Base-by-base conservation (phyloP, 2,329 filamentous ascomycete genomes). In the Hymenoscyphus linearis region DNA sequence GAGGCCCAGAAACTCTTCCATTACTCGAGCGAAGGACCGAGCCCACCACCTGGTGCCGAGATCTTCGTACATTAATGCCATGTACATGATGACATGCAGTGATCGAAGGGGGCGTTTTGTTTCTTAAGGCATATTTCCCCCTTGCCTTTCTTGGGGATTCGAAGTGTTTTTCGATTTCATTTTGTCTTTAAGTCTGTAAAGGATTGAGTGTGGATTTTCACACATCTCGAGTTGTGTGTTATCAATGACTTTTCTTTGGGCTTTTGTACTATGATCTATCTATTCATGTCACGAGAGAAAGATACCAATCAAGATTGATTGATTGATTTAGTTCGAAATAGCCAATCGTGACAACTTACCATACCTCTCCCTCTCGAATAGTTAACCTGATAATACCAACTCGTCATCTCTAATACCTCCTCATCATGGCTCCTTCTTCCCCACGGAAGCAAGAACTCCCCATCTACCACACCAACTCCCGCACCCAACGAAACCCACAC, bases 401-500 rank as follows among this genome's bases (percentile, higher is more conserved):
- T 22, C 10, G 4, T 18, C 9, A 16, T 18, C 40, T 5, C n/a
- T n/a, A 12, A 47, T 22, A n/a, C 37, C 2, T 3, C 18, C 9
- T 50, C 18, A 22, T 13, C 6, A 50, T 50, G 44, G 22, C 44
- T 12, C 13, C 44, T 13, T 22, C 44, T 12, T 44, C 37, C 37
- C 37, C 37, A 16, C 40, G 18, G 13, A 50, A 50, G 22, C 26
- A 53, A 16, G 52, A 53, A 34, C 52, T 53, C 25, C 52, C 52
- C 25, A n/a, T 31, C 52, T 18, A 53, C 27, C 13, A 53, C 52
- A 14, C 14, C 52, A 13, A 53, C 26, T 16, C 27, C 26, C 25
- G 27, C 52, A 25, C n/a, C 22, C 25, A 53, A 14, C 53, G 56
- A 40, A 57, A 59, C 40, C 40, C 27, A n/a, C 10, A 62, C 2